Evolutionary conservation across 495 filamentous ascomycete species (phyloP), one percentile per base, ranked within the genome.

Genomic region (Chaetomidium leptoderma): DNA sequence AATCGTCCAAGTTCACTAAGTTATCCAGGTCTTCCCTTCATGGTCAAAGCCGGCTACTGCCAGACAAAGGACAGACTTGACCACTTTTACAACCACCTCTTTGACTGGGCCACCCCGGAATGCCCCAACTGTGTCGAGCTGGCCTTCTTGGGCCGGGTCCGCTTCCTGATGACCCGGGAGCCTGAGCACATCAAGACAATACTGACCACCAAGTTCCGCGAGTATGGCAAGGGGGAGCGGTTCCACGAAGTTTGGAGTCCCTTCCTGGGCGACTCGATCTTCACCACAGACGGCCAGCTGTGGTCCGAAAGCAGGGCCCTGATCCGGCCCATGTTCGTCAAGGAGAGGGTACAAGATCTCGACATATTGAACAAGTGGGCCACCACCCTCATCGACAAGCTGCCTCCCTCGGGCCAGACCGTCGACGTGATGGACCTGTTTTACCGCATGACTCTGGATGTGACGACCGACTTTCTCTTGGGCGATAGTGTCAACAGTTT

Each of bases 171-270:
- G 24, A 83, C 80, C 0, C 67, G 71, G 27, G 81, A 84, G 52
- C 78, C 79, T 16, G 80, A 81, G 57, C 81, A 84, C 54, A 69
- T 85, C 61, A 84, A 84, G 58, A 74, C 80, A 6, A 65, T 84
- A 8, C 68, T 84, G 36, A 77, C 81, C 0, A 75, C 77, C 24
- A 79, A 83, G 42, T 83, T 85, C 56, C 62, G 64, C 42, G 76
- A 83, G 32, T 85, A 73, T 62, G 80, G 80, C 39, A 83, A 83
- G 63, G 81, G 81, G 14, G 67, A 75, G 30, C 53, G 61, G 27
- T 83, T 83, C 49, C 69, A 79, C 45, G 58, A 72, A 16, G 68
- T 77, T 16, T 84, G 77, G 77, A 66, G 73, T 44, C 77, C 76
- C 7, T 83, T 84, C 50, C 70, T 85, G 6, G 81, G 82, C 3